Percentiles rank a stretch among this genome's conserved stretches.
Conservation (phyloP, 352 stramenopile species). For the Phytopythium kandeliae region DNA sequence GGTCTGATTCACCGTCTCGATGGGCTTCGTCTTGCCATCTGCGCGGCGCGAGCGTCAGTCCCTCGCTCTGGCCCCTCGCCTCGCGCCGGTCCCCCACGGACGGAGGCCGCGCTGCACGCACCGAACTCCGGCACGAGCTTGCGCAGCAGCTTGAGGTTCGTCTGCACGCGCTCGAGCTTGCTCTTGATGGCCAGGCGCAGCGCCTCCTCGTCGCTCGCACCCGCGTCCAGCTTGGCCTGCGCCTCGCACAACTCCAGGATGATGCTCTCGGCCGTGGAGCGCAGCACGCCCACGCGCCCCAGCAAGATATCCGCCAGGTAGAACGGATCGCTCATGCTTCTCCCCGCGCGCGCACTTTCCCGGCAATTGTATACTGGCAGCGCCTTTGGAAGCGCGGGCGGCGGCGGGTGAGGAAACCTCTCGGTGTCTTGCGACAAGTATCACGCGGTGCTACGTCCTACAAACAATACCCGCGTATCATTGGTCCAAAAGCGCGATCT, state of each 20-base stretch:
- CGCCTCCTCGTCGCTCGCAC: constrained; percentile 41
- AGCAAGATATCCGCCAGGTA: constrained; percentile 83
- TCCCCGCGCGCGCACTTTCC: background rate
- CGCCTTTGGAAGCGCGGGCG: no score
- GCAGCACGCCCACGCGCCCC: constrained; percentile 74
- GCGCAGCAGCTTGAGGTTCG: constrained; percentile 78
- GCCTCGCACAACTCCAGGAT: constrained; percentile 78
- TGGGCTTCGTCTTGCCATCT: constrained; percentile 86
- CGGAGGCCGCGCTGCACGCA: constrained; percentile 14
- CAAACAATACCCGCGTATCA: constrained; percentile 4
- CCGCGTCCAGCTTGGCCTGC: constrained; percentile 51
- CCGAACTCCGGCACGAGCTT: constrained; percentile 82
- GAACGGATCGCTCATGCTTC: constrained; percentile 79
- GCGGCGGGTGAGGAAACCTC: no score
- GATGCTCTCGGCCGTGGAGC: constrained; percentile 81
- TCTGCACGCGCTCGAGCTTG: constrained; percentile 83
- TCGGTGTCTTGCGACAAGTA: no score
- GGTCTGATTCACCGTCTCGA: constrained; percentile 80
- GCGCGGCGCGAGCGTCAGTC: constrained; percentile 1
- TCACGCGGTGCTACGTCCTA: no score
- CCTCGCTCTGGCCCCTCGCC: no score
- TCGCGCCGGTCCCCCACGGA: no score
- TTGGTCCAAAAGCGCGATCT: constrained; percentile 21
- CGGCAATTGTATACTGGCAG: no score
- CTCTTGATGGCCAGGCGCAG: constrained; percentile 77